These are phyloP conservation scores for Endotrypanum monterogeii DNA, from an alignment of 208 protist species.

Conservation along the genomic window DNA sequence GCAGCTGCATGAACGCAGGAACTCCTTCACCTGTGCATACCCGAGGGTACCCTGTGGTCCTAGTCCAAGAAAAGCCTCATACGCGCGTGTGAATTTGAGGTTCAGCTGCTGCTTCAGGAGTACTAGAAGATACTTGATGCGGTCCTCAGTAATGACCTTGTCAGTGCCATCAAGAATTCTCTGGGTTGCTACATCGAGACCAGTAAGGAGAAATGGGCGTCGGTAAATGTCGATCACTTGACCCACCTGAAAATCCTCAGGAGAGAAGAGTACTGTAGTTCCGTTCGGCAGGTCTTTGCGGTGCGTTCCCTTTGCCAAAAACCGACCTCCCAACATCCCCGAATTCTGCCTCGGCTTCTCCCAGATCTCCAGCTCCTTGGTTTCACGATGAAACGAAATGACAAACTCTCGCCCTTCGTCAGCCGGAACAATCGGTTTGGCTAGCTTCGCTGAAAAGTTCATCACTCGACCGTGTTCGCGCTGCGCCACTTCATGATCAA, in stretches of 20 bases:
- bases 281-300: slow-evolving; percentile 70
- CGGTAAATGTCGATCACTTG: slow-evolving; percentile 73
- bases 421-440: slow-evolving; percentile 57
- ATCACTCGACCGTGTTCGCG: slow-evolving; percentile 83
- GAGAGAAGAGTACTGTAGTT: slow-evolving; percentile 58
- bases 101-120: slow-evolving; percentile 84
- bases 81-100: slow-evolving; percentile 69
- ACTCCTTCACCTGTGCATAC: slow-evolving; percentile 80
- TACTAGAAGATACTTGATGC: slow-evolving; percentile 70
- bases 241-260: slow-evolving; percentile 79
- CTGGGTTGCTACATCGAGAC: slow-evolving; percentile 70
- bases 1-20: slow-evolving; percentile 83
- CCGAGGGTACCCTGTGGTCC: slow-evolving; percentile 78
- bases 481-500: slow-evolving; percentile 68
- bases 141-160: slow-evolving; percentile 51
- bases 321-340: slow-evolving; percentile 89
- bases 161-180: slow-evolving; percentile 73
- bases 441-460: slow-evolving; percentile 72
- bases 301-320: slow-evolving; percentile 83
- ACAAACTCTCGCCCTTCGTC: slow-evolving; percentile 88
- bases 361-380: slow-evolving; percentile 84
- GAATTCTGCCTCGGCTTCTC: slow-evolving; percentile 86
- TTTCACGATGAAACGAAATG: slow-evolving; percentile 89
- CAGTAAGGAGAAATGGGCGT: slow-evolving; percentile 72
- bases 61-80: slow-evolving; percentile 77